Evolutionary conservation across 192 early-diverging fungal genomes (phyloP).

Genomic region (Kickxella alabastrina): DNA sequence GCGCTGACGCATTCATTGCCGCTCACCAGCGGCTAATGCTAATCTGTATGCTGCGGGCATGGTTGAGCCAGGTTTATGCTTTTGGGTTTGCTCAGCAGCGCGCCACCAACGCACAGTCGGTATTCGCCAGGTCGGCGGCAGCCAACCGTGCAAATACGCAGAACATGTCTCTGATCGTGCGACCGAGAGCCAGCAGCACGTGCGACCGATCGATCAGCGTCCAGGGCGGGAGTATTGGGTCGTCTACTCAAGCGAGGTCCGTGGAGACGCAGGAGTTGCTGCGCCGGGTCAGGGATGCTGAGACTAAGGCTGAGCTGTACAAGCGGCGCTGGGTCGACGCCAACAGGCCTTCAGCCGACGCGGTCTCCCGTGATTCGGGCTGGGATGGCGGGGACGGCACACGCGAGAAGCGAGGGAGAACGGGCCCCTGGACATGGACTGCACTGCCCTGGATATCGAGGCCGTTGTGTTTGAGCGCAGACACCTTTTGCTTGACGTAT

Average conservation of each 20-base stretch:
- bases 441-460: no score
- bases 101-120: no score
- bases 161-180: neutral
- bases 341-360: neutral
- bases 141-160: constrained; percentile 2
- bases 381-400: no score
- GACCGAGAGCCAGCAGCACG: no score
- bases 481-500: no score
- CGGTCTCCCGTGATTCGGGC: constrained; percentile 2
- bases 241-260: neutral
- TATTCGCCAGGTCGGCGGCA: constrained; percentile 4
- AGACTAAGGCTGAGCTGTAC: constrained; percentile 8
- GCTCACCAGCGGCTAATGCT: no score
- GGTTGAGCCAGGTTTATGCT: no score
- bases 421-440: no score
- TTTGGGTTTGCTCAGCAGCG: no score
- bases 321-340: constrained; percentile 6
- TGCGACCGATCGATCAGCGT: constrained; percentile 12
- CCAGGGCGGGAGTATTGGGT: constrained; percentile 2
- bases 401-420: no score
- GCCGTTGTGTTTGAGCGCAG: no score
- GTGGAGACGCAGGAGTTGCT: constrained; percentile 6
- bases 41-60: no score
- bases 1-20: constrained; percentile 1
- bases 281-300: constrained; percentile 5